Percentiles rank a stretch among this genome's conserved stretches.
Evolutionary conservation across 1,139 yeast species (phyloP).

Genomic region (Geotrichum restrictum): DNA sequence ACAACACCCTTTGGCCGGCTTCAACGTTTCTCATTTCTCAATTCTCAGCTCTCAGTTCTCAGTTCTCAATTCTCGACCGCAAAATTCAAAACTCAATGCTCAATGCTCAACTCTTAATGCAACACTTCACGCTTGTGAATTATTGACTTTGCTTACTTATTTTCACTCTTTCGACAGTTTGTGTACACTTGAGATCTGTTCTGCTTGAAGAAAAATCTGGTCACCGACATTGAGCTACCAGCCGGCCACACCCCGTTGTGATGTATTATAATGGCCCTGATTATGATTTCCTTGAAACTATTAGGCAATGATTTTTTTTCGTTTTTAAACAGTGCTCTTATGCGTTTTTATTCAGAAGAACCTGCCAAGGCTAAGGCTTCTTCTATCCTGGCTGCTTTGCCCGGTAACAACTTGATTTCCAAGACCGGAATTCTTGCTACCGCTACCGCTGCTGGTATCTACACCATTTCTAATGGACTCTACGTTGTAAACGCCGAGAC

Average conservation of each 20-base stretch:
- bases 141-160: not conserved
- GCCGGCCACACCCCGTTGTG: too few relatives aligned
- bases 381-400: constrained; percentile 85
- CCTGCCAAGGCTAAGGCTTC: constrained; percentile 92
- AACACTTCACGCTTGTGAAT: not conserved
- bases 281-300: too few relatives aligned
- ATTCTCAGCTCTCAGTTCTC: too few relatives aligned
- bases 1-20: too few relatives aligned
- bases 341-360: constrained; percentile 38
- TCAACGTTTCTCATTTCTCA: not conserved
- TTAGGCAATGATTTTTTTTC: not conserved
- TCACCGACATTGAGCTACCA: too few relatives aligned
- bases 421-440: constrained; percentile 96
- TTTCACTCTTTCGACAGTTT: not conserved
- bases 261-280: too few relatives aligned
- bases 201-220: not conserved
- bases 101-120: not conserved
- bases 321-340: constrained; percentile 22
- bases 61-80: too few relatives aligned
- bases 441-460: constrained; percentile 87
- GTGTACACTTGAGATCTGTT: not conserved
- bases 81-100: too few relatives aligned
- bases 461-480: constrained; percentile 90
- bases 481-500: constrained; percentile 94
- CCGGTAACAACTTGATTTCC: constrained; percentile 82